phyloP scores from a whole-genome alignment of 345 rosid genomes.

The Brassica juncea region DNA sequence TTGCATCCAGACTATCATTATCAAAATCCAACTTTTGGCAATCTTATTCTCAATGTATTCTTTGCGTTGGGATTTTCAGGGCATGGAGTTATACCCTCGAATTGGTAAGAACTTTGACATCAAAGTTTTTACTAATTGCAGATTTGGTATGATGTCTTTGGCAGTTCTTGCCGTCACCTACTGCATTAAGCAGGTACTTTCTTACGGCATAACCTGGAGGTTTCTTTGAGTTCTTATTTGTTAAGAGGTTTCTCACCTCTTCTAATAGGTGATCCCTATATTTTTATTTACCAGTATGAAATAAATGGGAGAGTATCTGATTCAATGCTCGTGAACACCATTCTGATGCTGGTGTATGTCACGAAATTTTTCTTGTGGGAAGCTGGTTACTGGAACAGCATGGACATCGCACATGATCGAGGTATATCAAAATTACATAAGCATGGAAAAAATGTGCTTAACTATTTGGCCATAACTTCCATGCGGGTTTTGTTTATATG shows the following conservation, averaged over 20 bases:
- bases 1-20: constrained; percentile 22
- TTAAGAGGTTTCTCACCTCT: neutral
- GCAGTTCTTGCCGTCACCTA: constrained; percentile 98
- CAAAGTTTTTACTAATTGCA: constrained; percentile 96
- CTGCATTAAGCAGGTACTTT: constrained; percentile 91
- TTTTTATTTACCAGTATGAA: constrained; percentile 66
- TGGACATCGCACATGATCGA: constrained; percentile 99
- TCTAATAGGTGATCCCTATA: constrained; percentile 11
- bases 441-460: neutral
- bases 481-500: neutral
- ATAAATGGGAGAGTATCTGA: constrained; percentile 74
- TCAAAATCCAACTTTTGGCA: neutral
- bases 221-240: constrained; percentile 14
- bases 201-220: constrained; percentile 10
- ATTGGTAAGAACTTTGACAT: constrained; percentile 94
- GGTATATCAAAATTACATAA: constrained; percentile 46
- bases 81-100: constrained; percentile 98
- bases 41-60: constrained; percentile 16
- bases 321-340: constrained; percentile 93
- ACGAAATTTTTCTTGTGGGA: constrained; percentile 99
- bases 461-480: neutral
- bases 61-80: constrained; percentile 53
- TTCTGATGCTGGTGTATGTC: constrained; percentile 82
- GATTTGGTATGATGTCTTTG: constrained; percentile 99
- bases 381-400: constrained; percentile 96